phyloP scores from a whole-genome alignment of 768 basidiomycete species.

The Amanita pseudoporphyria region DNA sequence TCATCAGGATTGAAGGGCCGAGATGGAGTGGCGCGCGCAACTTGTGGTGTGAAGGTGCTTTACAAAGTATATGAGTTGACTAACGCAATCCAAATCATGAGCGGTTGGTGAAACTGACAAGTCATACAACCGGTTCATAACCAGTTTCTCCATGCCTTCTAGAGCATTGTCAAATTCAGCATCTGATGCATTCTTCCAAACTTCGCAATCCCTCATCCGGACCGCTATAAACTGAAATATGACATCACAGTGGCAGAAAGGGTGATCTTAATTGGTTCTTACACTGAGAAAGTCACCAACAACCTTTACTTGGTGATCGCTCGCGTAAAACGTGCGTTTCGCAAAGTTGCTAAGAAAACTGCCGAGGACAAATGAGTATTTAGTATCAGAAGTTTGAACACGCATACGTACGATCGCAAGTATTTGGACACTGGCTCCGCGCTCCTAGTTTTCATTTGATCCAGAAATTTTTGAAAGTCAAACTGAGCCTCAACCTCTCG shows the following conservation, averaged over 20 bases:
- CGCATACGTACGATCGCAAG: constrained; percentile 73
- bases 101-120: constrained; percentile 47
- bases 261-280: constrained; percentile 18
- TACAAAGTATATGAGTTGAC: constrained; percentile 7
- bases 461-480: constrained; percentile 91
- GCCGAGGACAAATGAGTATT: constrained; percentile 5
- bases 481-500: constrained; percentile 42
- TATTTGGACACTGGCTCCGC: constrained; percentile 95
- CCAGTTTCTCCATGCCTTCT: constrained; percentile 99
- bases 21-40: constrained; percentile 53
- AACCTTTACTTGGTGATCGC: constrained; percentile 82
- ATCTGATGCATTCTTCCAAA: constrained; percentile 73
- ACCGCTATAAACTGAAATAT: constrained; percentile 68
- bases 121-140: constrained; percentile 96
- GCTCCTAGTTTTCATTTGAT: constrained; percentile 82
- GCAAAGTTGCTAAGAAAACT: constrained; percentile 93
- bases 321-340: constrained; percentile 84
- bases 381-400: background rate
- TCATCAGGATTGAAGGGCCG: constrained; percentile 88
- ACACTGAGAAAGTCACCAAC: constrained; percentile 91
- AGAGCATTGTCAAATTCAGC: constrained; percentile 92
- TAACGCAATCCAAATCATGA: background rate
- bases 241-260: background rate
- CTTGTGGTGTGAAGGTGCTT: constrained; percentile 90
- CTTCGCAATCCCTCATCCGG: constrained; percentile 78